phyloP scores from a whole-genome alignment of 1,284 basidiomycete species.

The Chalciporus sp. region DNA sequence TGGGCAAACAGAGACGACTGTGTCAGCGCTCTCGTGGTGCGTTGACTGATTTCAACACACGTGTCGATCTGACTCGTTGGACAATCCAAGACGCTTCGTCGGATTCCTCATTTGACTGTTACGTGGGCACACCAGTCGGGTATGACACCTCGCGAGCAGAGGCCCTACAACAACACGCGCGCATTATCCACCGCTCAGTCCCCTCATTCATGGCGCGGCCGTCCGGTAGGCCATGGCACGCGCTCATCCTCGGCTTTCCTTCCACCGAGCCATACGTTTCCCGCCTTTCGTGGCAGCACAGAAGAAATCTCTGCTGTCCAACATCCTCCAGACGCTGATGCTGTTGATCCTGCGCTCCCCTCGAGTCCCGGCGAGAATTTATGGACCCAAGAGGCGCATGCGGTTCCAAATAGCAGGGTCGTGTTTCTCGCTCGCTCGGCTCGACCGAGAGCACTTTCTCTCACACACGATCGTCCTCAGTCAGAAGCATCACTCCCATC shows the following conservation, averaged over 20 bases:
- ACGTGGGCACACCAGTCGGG: constrained; percentile 71
- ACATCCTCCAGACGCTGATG: constrained; percentile 1
- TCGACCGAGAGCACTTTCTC: constrained; percentile 32
- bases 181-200: constrained; percentile 5
- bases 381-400: constrained; percentile 18
- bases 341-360: not conserved
- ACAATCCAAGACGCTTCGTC: constrained; percentile 57
- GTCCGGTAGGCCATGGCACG: not conserved
- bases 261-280: constrained; percentile 24
- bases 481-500: constrained; percentile 24
- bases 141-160: constrained; percentile 23
- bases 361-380: constrained; percentile 2
- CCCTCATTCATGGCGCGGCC: constrained; percentile 30
- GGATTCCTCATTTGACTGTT: constrained; percentile 69
- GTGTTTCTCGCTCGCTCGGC: constrained; percentile 9
- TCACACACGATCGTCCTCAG: constrained; percentile 30
- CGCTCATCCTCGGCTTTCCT: constrained; percentile 24
- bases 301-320: constrained; percentile 1
- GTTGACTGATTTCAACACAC: constrained; percentile 13
- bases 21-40: constrained; percentile 67
- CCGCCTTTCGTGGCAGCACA: constrained; percentile 10
- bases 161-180: constrained; percentile 18
- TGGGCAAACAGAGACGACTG: constrained; percentile 76
- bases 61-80: constrained; percentile 4
- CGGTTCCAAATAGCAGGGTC: constrained; percentile 2